phyloP scores from a whole-genome alignment of 805 yeast genomes.

The Barnettozyma wickerhamii region DNA sequence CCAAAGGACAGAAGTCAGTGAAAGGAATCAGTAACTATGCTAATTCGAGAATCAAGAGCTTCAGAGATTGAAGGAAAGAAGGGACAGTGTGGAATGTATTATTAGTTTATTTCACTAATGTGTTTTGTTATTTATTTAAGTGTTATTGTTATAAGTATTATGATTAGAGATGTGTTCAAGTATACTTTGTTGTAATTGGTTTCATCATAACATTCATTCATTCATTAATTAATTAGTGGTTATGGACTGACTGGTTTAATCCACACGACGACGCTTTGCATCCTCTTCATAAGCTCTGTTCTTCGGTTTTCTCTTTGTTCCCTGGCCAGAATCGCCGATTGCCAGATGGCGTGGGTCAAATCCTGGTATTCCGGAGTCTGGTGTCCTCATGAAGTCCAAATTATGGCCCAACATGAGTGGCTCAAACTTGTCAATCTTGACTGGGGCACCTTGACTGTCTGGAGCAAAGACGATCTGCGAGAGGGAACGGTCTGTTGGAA shows the following conservation, averaged over 20 bases:
- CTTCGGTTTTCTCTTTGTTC: slow-evolving; percentile 37
- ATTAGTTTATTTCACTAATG: background rate
- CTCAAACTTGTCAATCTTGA: slow-evolving; percentile 46
- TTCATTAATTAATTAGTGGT: background rate
- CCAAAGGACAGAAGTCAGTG: slow-evolving; percentile 11
- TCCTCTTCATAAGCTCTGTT: slow-evolving; percentile 22
- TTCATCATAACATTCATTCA: no score
- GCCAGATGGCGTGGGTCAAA: slow-evolving; percentile 68
- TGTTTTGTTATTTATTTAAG: background rate
- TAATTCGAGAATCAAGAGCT: slow-evolving; percentile 19
- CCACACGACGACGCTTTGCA: slow-evolving; percentile 25
- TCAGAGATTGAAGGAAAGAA: slow-evolving; percentile 10
- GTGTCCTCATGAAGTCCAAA: slow-evolving; percentile 59
- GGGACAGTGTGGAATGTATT: background rate
- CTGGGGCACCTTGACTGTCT: slow-evolving; percentile 33
- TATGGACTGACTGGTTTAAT: no score
- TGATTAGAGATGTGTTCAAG: no score
- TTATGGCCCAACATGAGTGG: slow-evolving; percentile 43
- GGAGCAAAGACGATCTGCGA: slow-evolving; percentile 34
- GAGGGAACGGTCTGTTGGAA: slow-evolving; percentile 45
- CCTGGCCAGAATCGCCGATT: slow-evolving; percentile 39
- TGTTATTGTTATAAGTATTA: no score
- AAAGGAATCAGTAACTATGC: slow-evolving; percentile 23
- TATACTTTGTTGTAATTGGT: no score
- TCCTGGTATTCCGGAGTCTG: slow-evolving; percentile 71